phyloP scores from a whole-genome alignment of 192 early-diverging fungal species.

The Linnemannia schmuckeri region DNA sequence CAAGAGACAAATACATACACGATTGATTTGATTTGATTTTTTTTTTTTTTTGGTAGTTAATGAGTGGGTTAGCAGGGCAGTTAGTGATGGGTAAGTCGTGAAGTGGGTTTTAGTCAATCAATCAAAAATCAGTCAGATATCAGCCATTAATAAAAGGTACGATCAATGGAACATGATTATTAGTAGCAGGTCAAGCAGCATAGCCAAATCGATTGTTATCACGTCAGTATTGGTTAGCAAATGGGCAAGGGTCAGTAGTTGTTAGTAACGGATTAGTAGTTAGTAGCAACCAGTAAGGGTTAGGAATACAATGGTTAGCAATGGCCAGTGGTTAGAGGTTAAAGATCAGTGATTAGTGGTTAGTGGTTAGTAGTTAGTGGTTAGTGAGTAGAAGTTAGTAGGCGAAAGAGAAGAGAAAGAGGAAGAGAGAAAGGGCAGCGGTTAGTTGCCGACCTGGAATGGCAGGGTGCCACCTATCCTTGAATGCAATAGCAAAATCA shows the following conservation, averaged over 20 bases:
- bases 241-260: neutral
- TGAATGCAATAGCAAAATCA: neutral
- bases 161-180: slow-evolving; percentile 8
- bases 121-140: no score
- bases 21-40: no score
- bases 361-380: neutral
- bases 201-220: no score
- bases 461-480: neutral
- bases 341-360: neutral
- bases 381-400: slow-evolving; percentile 12
- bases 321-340: neutral
- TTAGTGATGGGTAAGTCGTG: no score
- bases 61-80: no score
- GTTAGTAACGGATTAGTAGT: neutral
- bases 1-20: no score
- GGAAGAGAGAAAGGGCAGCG: neutral
- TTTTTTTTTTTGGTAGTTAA: no score
- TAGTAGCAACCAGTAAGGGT: neutral
- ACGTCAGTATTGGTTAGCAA: neutral
- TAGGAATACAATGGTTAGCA: neutral
- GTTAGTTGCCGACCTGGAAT: neutral
- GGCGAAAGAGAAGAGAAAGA: neutral
- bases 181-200: neutral
- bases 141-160: no score
- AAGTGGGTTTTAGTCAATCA: neutral